Base-by-base conservation (phyloP, 192 early-diverging fungal species). In the Gaertneriomyces sp. region DNA sequence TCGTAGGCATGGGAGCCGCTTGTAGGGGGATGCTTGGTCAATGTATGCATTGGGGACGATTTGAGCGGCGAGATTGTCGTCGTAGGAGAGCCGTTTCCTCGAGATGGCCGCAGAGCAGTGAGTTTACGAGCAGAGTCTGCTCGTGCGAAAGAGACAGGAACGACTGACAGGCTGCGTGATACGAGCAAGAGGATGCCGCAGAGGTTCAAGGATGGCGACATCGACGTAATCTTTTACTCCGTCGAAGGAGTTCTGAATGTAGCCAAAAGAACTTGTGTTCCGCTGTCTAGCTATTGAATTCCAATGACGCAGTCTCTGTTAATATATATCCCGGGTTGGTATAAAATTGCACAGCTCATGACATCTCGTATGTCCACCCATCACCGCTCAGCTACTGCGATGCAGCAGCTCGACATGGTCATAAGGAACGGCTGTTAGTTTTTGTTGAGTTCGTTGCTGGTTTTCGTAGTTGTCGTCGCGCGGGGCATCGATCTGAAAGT, bases 191-290 rank as follows among this genome's bases (percentile, higher is more conserved):
- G 64, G 16, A 19, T 9, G 45, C 25, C 6, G 6, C 38, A 61
- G 42, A 25, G 72, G 20, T 72, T 77, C 16, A 52, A 67, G 42
- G 59, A 73, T 5, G 61, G 44, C 1, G 42, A 71, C 7, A 66
- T 77, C 4, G 80, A 82, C 55, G 55, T 82, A 16, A 52, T 63
- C n/a, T 75, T 82, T 46, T 79, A 76, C 54, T 25, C 58, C 11
- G 73, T 77, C 11, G 72, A 79, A 42, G 69, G 74, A 12, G 75
- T 77, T 16, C 16, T 79, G 42, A 25, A 63, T 39, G 77, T 81
- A 9, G 75, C 74, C 33, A 7, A 45, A 25, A 68, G 51, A 33
- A 33, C 12, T 9, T 56, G 54, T 49, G 12, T 49, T 49, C 12
- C 47, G 47, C 17, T n/a, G 16, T n/a, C 17, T 2, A 49, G 16